A percentile compares a stretch with the other conserved stretches of the same genome.
These are phyloP conservation scores for Blumeriella jaapii DNA, from an alignment of 2,329 filamentous ascomycete genomes.

Conservation along the genomic window DNA sequence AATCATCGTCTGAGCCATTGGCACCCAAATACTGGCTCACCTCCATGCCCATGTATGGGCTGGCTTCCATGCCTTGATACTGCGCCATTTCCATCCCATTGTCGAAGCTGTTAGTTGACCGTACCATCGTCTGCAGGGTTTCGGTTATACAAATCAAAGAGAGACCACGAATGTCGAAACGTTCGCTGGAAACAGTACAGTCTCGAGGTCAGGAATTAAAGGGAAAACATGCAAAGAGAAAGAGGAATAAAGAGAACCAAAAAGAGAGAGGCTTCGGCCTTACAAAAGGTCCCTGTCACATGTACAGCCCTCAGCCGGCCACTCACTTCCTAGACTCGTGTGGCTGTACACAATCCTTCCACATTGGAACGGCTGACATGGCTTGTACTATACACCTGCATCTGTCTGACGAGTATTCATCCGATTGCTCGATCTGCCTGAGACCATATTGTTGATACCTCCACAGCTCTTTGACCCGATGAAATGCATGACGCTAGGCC, in stretches of 20 bases:
- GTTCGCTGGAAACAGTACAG: background rate
- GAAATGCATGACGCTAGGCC: conserved; percentile 1
- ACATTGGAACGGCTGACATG: background rate
- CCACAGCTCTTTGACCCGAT: conserved; percentile 2
- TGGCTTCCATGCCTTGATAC: conserved; percentile 10
- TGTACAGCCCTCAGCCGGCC: conserved; percentile 2
- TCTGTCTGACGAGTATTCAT: background rate
- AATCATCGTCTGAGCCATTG: conserved; percentile 9
- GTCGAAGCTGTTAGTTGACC: conserved; percentile 4
- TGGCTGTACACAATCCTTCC: too few species aligned
- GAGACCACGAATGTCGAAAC: background rate
- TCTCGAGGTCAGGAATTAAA: too few species aligned
- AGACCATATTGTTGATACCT: conserved; percentile 4
- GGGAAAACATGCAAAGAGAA: background rate
- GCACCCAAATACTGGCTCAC: conserved; percentile 7
- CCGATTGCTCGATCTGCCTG: conserved; percentile 4
- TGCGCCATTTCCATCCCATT: conserved; percentile 10
- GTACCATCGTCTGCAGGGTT: conserved; percentile 1
- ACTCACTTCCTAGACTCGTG: background rate
- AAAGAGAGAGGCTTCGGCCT: conserved; percentile 4
- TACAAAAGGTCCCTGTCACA: background rate
- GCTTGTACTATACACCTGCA: background rate
- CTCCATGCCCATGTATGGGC: conserved; percentile 11
- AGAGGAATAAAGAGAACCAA: background rate
- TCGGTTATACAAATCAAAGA: background rate